These are phyloP conservation scores for Elaeis guineensis DNA, from an alignment of 176 grass and related monocot species.

Conservation along the genomic window DNA sequence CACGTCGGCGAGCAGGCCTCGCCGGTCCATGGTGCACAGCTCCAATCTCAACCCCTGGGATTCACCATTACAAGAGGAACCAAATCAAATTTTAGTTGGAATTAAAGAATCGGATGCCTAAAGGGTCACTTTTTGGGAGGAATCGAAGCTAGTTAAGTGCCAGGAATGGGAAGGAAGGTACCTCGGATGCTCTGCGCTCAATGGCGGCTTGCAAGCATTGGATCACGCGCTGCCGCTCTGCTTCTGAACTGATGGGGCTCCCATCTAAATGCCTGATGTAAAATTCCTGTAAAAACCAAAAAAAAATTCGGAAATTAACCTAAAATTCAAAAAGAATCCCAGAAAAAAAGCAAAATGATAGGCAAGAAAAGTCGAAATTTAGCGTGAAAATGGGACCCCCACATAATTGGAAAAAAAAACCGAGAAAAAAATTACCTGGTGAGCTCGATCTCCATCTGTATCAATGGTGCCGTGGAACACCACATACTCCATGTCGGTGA, in stretches of 20 bases:
- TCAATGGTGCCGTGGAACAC: constrained; percentile 80
- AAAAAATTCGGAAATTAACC: background rate
- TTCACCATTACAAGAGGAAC: too few species aligned
- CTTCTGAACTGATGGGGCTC: constrained; percentile 61
- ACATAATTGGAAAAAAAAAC: background rate
- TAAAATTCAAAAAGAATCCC: constrained; percentile 13
- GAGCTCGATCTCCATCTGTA: constrained; percentile 62
- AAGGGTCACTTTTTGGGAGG: too few species aligned
- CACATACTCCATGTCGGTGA: constrained; percentile 91
- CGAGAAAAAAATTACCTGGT: constrained; percentile 41
- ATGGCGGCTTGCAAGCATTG: constrained; percentile 73
- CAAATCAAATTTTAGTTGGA: too few species aligned
- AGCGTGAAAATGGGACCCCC: background rate
- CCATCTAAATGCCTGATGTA: constrained; percentile 68
- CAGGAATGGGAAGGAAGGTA: constrained; percentile 29
- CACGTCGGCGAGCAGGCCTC: constrained; percentile 78
- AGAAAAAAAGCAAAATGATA: background rate
- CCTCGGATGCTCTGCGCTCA: constrained; percentile 77
- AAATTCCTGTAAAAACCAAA: constrained; percentile 40
- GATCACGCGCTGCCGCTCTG: constrained; percentile 73
- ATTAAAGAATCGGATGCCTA: too few species aligned
- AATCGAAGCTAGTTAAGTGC: too few species aligned
- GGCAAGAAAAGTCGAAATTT: background rate
- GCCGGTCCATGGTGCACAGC: constrained; percentile 53
- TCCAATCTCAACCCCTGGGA: constrained; percentile 69